Evolutionary conservation across 108 stramenopile genomes (phyloP), one percentile per base, ranked within the genome.

Genomic region (Pelagomonas calceolata): DNA sequence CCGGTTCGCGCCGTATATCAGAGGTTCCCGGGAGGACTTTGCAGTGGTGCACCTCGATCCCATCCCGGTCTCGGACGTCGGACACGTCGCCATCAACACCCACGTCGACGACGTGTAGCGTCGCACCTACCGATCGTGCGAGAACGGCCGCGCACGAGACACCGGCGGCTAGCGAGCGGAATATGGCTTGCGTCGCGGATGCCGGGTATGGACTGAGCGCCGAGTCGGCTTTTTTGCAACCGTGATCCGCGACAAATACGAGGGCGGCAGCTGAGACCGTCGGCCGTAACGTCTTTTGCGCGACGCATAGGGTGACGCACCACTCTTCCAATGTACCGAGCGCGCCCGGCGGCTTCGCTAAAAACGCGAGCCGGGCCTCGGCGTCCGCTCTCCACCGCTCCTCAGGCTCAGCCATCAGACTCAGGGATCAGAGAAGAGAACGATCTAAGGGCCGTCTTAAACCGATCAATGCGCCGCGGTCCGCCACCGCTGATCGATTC

Each of bases 221-320:
- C 32, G 89, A 81, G n/a, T 65, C 73, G 21, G 34, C 44, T 44
- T 70, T 66, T 64, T 70, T 80, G 32, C 86, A 85, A 15, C 91
- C 91, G 72, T 92, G 91, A 79, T 90, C 89, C 16, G 71, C 89
- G 4, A 88, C 91, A 72, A 90, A 92, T 36, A 92, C 85, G 0
- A 81, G 75, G 3, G 70, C 64, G 32, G 34, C 36, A 17, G 36
- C 68, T 65, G 74, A 70, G 4, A 73, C 74, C 16, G 43, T 68
- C 0, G 89, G 89, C 30, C 63, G 70, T 12, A 73, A 30, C 31
- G 70, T 79, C 33, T 73, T 37, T 73, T 88, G 88, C 32, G 89
- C 69, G 4, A 81, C 78, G 26, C 82, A 79, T 15, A 92, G 43
- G 14, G 86, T 74, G 36, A 87, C 86, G 0, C 81, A 88, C 83